phyloP scores from a whole-genome alignment of 768 basidiomycete genomes.

The Tricholoma matsutake region DNA sequence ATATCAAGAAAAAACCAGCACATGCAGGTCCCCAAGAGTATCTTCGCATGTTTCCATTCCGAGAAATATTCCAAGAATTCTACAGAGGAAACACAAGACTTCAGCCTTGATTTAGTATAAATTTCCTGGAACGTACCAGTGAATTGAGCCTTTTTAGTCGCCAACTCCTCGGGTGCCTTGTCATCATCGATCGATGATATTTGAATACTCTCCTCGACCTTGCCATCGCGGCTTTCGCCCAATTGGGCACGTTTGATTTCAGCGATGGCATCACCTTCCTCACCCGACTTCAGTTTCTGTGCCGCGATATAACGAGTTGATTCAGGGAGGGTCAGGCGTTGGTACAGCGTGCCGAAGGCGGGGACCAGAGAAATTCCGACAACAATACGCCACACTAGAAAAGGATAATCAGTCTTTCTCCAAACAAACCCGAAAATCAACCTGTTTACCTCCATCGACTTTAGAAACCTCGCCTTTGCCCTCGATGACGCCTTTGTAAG shows the following conservation, averaged over 20 bases:
- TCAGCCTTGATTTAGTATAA: neutral
- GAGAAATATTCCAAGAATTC: conserved; percentile 70
- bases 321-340: conserved; percentile 71
- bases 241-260: conserved; percentile 34
- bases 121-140: conserved; percentile 32
- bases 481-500: conserved; percentile 64
- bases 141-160: conserved; percentile 50
- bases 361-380: conserved; percentile 75
- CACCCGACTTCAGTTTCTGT: conserved; percentile 28
- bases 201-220: conserved; percentile 11
- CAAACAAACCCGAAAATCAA: neutral
- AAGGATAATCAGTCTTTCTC: neutral
- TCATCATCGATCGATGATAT: conserved; percentile 1
- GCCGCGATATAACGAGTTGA: conserved; percentile 53
- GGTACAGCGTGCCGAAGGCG: conserved; percentile 71
- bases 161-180: conserved; percentile 21
- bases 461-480: conserved; percentile 54
- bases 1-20: conserved; percentile 81
- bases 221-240: too few species aligned
- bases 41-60: conserved; percentile 66
- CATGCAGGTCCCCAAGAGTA: conserved; percentile 61
- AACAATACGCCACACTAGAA: conserved; percentile 66
- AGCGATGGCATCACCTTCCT: conserved; percentile 25
- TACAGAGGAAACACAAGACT: conserved; percentile 12
- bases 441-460: conserved; percentile 60